Percentiles rank a stretch among this genome's conserved stretches.
Evolutionary conservation across 179 eudicot species (phyloP).

Genomic region (Carnegiea gigantea): DNA sequence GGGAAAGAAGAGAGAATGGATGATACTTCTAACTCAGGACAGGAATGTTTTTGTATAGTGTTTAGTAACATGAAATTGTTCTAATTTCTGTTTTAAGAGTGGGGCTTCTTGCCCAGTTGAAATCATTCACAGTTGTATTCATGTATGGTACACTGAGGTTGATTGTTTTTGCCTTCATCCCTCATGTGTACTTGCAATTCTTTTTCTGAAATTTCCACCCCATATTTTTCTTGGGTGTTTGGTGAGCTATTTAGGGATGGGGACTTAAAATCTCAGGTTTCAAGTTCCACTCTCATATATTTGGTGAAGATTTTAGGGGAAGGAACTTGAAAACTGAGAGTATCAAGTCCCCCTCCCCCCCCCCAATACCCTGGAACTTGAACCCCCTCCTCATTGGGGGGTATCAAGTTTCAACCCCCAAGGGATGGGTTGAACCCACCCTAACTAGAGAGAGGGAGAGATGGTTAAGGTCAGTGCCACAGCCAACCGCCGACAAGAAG

Average conservation of each 20-base stretch:
- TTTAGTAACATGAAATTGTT: constrained; percentile 27
- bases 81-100: constrained; percentile 19
- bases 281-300: too few relatives aligned
- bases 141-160: constrained; percentile 18
- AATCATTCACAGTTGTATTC: neutral
- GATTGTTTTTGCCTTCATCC: constrained; percentile 7
- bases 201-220: constrained; percentile 7
- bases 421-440: too few relatives aligned
- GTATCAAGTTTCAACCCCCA: too few relatives aligned
- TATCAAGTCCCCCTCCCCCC: too few relatives aligned
- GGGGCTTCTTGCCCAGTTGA: constrained; percentile 22
- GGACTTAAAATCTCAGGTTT: too few relatives aligned
- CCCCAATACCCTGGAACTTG: too few relatives aligned
- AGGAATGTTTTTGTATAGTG: constrained; percentile 39
- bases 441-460: accelerated
- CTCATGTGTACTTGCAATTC: constrained; percentile 12
- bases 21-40: constrained; percentile 31
- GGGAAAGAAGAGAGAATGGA: constrained; percentile 11
- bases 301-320: too few relatives aligned
- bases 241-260: too few relatives aligned
- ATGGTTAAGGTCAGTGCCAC: too few relatives aligned
- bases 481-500: too few relatives aligned
- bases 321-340: too few relatives aligned
- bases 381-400: too few relatives aligned
- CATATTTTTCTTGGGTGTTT: neutral